phyloP scores from a whole-genome alignment of 2,329 filamentous ascomycete species.

The Fusarium heterosporum region DNA sequence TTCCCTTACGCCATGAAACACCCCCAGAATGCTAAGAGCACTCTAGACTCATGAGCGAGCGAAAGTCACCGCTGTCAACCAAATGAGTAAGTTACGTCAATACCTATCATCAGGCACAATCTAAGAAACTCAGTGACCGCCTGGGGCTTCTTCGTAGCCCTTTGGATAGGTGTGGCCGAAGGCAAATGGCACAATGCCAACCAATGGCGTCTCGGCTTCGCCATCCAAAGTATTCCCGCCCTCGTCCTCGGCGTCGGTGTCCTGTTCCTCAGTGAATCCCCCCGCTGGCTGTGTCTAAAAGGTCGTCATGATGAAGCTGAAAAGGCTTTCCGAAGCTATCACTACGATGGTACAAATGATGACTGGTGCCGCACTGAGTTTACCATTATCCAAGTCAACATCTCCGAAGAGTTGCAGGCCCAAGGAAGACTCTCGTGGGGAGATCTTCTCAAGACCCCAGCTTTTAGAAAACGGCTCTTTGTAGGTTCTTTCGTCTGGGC shows the following conservation, averaged over 20 bases:
- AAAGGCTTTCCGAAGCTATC: slow-evolving; percentile 51
- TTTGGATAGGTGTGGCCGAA: slow-evolving; percentile 56
- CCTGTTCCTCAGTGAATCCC: slow-evolving; percentile 52
- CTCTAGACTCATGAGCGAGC: slow-evolving; percentile 53
- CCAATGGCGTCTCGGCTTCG: slow-evolving; percentile 56
- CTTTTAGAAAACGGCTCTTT: slow-evolving; percentile 54
- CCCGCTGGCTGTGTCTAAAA: slow-evolving; percentile 53
- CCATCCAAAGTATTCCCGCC: slow-evolving; percentile 52
- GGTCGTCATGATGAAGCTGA: slow-evolving; percentile 53
- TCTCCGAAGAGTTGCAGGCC: slow-evolving; percentile 50
- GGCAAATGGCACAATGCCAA: slow-evolving; percentile 54
- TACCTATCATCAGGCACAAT: rapidly evolving
- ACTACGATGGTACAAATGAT: slow-evolving; percentile 52
- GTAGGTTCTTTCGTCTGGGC: slow-evolving; percentile 57
- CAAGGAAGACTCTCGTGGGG: slow-evolving; percentile 49
- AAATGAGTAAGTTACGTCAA: slow-evolving; percentile 52
- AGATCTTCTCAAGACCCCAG: slow-evolving; percentile 49
- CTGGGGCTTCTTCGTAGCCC: slow-evolving; percentile 56
- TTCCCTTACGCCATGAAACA: too few relatives aligned
- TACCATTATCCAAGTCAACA: slow-evolving; percentile 51
- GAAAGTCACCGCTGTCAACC: slow-evolving; percentile 55
- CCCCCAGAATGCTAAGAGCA: background rate
- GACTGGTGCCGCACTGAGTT: slow-evolving; percentile 54
- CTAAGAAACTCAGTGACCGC: slow-evolving; percentile 50
- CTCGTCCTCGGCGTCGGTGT: slow-evolving; percentile 52